Conservation (phyloP, 1,139 yeast species). For the Geotrichum reessii region DNA sequence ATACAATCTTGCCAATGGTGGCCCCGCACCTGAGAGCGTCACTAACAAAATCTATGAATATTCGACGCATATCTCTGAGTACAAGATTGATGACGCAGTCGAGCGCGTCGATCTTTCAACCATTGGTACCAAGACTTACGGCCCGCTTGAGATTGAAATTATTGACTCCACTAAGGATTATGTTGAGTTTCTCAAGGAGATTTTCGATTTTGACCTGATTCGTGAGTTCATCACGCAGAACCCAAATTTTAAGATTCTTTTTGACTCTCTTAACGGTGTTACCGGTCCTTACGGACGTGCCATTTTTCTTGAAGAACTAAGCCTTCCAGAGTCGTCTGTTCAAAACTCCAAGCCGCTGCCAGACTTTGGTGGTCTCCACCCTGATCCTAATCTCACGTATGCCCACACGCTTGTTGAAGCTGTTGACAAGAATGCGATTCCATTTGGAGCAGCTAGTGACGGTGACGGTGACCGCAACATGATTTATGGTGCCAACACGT, state of each 20-base stretch:
- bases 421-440: conserved; percentile 73
- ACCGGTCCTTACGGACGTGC: conserved; percentile 95
- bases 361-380: conserved; percentile 96
- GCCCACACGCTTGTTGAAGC: conserved; percentile 80
- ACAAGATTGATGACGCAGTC: conserved; percentile 51
- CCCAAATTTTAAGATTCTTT: conserved; percentile 63
- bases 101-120: conserved; percentile 56
- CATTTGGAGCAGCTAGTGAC: conserved; percentile 97
- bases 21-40: conserved; percentile 97
- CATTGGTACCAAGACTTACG: conserved; percentile 47
- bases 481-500: conserved; percentile 94
- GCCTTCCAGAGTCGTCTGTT: conserved; percentile 60
- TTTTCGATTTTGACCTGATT: conserved; percentile 84
- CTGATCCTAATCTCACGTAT: conserved; percentile 95
- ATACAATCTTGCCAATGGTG: conserved; percentile 92
- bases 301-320: conserved; percentile 78
- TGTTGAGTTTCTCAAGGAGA: conserved; percentile 69
- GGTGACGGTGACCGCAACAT: conserved; percentile 99
- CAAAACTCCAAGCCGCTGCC: conserved; percentile 77
- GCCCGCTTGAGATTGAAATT: conserved; percentile 62
- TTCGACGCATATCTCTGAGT: conserved; percentile 53
- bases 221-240: conserved; percentile 57
- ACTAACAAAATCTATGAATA: conserved; percentile 79
- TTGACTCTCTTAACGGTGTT: conserved; percentile 91
- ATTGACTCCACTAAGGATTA: conserved; percentile 79